Base-by-base conservation (phyloP, 495 filamentous ascomycete species). In the Penicillium simplicissimum region DNA sequence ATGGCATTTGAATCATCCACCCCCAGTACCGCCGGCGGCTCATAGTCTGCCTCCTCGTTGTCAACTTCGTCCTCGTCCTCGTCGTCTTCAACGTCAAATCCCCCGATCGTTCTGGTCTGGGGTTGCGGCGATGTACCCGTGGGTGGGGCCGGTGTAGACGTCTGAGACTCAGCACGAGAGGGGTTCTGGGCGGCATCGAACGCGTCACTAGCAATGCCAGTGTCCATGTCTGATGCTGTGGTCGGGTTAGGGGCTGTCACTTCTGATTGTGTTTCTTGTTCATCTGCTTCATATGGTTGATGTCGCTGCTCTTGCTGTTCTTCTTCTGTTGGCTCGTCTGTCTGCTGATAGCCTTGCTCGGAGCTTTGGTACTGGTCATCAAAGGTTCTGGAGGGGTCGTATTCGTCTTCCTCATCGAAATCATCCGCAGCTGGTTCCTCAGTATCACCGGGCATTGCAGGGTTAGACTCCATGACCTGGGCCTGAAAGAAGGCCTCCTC, bases 11-110 rank as follows among this genome's bases (percentile, higher is more conserved):
- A 68, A 62, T 77, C 75, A 62, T 80, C 76, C 66, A 75, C 72
- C 67, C 71, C 78, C 71, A 80, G 71, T 71, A 76, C 78, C 71
- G 77, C 80, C 57, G 83, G 80, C 35, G 81, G 78, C 65, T 85
- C 84, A 73, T 86, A 81, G 68, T 81, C 80, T 63, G 79, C 81
- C 68, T 85, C 83, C 60, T 80, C 80, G 60, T 79, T 67, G 52
- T 82, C 81, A 62, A 73, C 64, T 57, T 77, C 75, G 57, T 78
- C 74, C 66, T 79, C 66, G 52, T 77, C 75, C 59, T 80, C 76
- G 63, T 79, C 57, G 69, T 91, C 88, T 76, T 90, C 90, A 65
- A 88, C 86, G 71, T 92, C 81, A 81, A 94, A 93, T 62, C 91
- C 91, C 66, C 88, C 90, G 63, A 87, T 87, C 40, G 85, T 91